Percentiles rank a stretch among this genome's conserved stretches.
phyloP scores from a whole-genome alignment of 192 early-diverging fungal genomes.

The Coemansia umbellata region DNA sequence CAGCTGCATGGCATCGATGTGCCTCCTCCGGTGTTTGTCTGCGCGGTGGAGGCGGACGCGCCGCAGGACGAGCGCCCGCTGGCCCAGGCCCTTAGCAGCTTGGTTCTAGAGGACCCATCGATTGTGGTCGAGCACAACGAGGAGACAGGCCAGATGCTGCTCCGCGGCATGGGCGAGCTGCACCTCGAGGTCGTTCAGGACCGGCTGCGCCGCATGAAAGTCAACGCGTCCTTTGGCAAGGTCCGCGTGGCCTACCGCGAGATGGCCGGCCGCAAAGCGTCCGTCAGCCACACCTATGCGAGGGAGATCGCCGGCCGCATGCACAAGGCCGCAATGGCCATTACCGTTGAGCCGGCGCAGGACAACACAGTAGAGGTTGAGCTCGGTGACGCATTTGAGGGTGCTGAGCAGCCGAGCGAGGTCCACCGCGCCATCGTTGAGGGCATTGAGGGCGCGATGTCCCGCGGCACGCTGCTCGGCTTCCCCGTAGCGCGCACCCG shows the following conservation, averaged over 20 bases:
- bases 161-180: constrained; percentile 93
- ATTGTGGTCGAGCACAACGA: constrained; percentile 65
- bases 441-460: constrained; percentile 66
- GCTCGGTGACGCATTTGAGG: constrained; percentile 4
- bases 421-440: constrained; percentile 47
- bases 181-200: constrained; percentile 89
- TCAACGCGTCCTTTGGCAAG: constrained; percentile 74
- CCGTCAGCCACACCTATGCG: constrained; percentile 55
- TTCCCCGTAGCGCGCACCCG: constrained; percentile 67
- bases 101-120: constrained; percentile 87
- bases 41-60: constrained; percentile 70
- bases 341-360: constrained; percentile 51
- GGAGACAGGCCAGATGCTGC: constrained; percentile 83
- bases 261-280: constrained; percentile 45
- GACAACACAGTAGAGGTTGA: constrained; percentile 20
- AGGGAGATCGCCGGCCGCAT: constrained; percentile 69
- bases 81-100: constrained; percentile 62
- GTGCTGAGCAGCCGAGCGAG: not conserved
- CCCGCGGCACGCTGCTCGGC: constrained; percentile 73
- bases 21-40: constrained; percentile 85
- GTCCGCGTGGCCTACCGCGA: constrained; percentile 90
- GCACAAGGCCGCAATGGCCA: constrained; percentile 53
- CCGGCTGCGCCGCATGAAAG: constrained; percentile 74
- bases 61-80: constrained; percentile 72
- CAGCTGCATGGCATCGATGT: constrained; percentile 73